A percentile compares a stretch with the other conserved stretches of the same genome.
Conservation (phyloP, 139 green algal species). For the Chlamydomonas schloesseri region DNA sequence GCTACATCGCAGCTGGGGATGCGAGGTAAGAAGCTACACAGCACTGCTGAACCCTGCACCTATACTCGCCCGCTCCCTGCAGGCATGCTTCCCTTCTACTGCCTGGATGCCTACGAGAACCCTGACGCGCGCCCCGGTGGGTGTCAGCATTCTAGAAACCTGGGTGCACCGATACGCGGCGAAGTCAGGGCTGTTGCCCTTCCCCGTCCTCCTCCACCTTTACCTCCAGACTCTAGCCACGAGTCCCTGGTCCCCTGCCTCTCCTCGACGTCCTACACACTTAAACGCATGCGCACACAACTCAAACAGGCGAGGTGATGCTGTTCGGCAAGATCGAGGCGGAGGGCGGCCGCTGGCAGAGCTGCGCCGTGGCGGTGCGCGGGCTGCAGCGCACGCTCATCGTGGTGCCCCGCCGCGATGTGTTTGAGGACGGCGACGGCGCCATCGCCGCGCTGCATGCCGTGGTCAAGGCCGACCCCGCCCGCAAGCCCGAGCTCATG, state of each 20-base stretch:
- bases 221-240: too few relatives aligned
- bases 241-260: too few relatives aligned
- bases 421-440: slow-evolving; percentile 69
- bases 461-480: slow-evolving; percentile 53
- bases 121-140: slow-evolving; percentile 60
- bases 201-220: too few relatives aligned
- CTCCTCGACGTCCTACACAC: too few relatives aligned
- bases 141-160: too few relatives aligned
- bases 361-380: slow-evolving; percentile 55
- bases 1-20: too few relatives aligned
- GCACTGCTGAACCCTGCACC: too few relatives aligned
- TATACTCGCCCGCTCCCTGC: too few relatives aligned
- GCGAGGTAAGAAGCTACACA: too few relatives aligned
- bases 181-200: too few relatives aligned
- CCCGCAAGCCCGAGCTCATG: slow-evolving; percentile 62
- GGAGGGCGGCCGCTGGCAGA: slow-evolving; percentile 45
- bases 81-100: slow-evolving; percentile 87
- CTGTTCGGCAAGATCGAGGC: slow-evolving; percentile 94
- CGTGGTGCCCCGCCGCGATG: slow-evolving; percentile 77
- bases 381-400: slow-evolving; percentile 78
- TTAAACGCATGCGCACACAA: too few relatives aligned
- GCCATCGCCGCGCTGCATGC: slow-evolving; percentile 71
- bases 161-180: too few relatives aligned
- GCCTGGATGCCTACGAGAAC: slow-evolving; percentile 94
- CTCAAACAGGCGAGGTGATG: slow-evolving; percentile 77